Conservation (phyloP, 1,284 basidiomycete species). For the Xanthoconium separans region DNA sequence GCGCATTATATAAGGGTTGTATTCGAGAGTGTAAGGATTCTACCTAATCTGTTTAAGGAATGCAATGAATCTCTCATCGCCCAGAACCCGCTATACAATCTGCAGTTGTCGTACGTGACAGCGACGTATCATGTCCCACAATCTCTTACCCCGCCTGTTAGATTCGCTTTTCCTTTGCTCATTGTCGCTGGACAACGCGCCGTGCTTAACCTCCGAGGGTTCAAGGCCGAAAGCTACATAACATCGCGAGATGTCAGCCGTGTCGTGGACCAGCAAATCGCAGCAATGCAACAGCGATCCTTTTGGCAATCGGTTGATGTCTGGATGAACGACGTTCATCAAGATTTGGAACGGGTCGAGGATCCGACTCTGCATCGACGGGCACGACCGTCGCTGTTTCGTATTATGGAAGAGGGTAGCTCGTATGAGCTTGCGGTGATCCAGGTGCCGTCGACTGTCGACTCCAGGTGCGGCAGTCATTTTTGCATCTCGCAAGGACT, state of each 20-base stretch:
- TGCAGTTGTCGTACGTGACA: background rate
- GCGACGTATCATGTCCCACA: background rate
- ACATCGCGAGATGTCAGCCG: background rate
- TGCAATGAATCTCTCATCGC: background rate
- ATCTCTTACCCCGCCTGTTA: background rate
- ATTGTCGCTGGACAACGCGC: conserved; percentile 4
- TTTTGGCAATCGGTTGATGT: conserved; percentile 2
- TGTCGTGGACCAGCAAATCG: conserved; percentile 1
- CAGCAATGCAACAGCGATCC: background rate
- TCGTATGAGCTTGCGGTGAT: background rate
- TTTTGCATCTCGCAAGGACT: no score
- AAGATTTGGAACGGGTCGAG: background rate
- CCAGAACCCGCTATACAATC: background rate
- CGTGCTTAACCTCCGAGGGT: conserved; percentile 10
- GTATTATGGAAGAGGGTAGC: background rate
- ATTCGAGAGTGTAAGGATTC: background rate
- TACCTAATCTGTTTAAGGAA: background rate
- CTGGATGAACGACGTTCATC: conserved; percentile 4
- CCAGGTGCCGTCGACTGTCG: background rate
- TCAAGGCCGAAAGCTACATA: background rate
- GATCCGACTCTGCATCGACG: background rate
- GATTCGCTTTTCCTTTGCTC: conserved; percentile 5
- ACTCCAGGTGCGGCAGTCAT: background rate
- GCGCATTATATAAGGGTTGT: background rate
- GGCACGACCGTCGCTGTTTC: background rate